phyloP scores from a whole-genome alignment of 345 rosid genomes.

The Raphanus raphanistrum region DNA sequence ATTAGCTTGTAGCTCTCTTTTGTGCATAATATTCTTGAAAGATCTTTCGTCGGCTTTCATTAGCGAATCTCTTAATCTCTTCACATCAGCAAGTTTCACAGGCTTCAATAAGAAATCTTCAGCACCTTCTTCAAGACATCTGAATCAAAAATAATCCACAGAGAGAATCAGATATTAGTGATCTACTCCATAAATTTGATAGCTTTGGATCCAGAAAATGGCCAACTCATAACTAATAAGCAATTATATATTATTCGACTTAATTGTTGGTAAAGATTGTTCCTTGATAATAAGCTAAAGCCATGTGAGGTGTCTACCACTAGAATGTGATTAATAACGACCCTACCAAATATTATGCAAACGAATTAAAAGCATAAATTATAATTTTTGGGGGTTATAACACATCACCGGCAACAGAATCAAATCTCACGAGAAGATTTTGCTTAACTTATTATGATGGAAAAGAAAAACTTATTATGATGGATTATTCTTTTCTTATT shows the following conservation, averaged over 20 bases:
- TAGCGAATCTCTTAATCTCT: conserved; percentile 59
- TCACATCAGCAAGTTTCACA: conserved; percentile 66
- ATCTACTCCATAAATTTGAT: conserved; percentile 10
- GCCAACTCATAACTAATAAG: background rate
- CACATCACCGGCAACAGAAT: conserved; percentile 35
- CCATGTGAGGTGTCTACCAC: conserved; percentile 38
- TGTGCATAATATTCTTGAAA: conserved; percentile 26
- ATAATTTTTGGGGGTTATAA: conserved; percentile 4
- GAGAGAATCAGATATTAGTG: background rate
- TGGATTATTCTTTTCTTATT: conserved; percentile 18
- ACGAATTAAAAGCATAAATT: conserved; percentile 1
- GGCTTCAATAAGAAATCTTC: conserved; percentile 85
- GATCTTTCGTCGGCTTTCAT: conserved; percentile 39
- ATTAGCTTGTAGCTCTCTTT: conserved; percentile 43
- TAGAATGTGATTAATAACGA: conserved; percentile 26
- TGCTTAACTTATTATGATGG: conserved; percentile 24
- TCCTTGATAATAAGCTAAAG: background rate
- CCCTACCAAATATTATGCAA: conserved; percentile 32
- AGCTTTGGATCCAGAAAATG: conserved; percentile 21
- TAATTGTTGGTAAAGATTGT: no score
- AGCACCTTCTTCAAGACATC: conserved; percentile 93
- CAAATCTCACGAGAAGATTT: conserved; percentile 30
- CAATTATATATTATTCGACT: no score
- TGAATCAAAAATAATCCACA: conserved; percentile 20
- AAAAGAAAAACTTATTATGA: conserved; percentile 26